Conservation (phyloP, 768 basidiomycete genomes). For the Cystobasidium ongulense region DNA sequence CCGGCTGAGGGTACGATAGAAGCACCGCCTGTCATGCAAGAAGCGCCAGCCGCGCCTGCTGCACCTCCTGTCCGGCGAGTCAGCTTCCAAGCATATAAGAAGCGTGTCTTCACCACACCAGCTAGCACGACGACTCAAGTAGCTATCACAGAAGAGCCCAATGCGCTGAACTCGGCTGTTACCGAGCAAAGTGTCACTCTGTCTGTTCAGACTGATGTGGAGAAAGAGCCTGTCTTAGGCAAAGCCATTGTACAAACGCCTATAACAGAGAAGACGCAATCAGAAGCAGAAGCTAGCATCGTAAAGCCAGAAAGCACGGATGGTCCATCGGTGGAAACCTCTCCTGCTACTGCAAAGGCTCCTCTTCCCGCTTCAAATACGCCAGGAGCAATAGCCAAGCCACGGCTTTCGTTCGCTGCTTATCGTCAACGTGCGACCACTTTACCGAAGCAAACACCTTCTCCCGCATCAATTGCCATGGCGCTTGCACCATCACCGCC, state of each 20-base stretch:
- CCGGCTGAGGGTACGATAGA: not conserved
- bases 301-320: not conserved
- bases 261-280: not conserved
- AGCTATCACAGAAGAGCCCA: not conserved
- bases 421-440: slow-evolving; percentile 10
- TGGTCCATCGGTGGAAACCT: not conserved
- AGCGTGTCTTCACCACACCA: not conserved
- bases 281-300: not conserved
- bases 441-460: not conserved
- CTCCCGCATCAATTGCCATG: not conserved
- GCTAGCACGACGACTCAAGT: not conserved
- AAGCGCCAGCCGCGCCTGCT: not conserved
- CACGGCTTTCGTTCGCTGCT: slow-evolving; percentile 17
- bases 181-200: not conserved
- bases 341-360: not conserved
- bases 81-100: slow-evolving; percentile 24
- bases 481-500: not conserved
- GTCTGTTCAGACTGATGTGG: not conserved
- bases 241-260: not conserved
- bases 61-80: not conserved
- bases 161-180: not conserved
- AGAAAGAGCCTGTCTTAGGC: not conserved
- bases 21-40: not conserved
- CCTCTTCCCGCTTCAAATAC: not conserved
- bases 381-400: not conserved